phyloP scores from a whole-genome alignment of 345 rosid species.

The Populus ilicifolia region DNA sequence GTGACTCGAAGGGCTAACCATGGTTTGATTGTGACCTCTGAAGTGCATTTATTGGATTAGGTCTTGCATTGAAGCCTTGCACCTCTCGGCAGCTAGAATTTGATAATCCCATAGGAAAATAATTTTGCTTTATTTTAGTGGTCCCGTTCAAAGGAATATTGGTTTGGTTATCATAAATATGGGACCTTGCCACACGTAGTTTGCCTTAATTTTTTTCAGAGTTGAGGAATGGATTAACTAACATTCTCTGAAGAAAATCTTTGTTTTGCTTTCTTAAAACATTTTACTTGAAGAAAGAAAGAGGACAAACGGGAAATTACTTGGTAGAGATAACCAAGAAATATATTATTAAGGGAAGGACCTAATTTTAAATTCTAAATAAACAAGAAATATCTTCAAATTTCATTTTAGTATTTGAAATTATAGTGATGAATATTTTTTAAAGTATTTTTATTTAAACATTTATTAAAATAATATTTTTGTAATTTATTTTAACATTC shows the following conservation, averaged over 20 bases:
- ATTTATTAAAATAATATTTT: too few species aligned
- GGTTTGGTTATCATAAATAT: not conserved
- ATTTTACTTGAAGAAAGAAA: not conserved
- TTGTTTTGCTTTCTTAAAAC: not conserved
- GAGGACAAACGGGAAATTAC: not conserved
- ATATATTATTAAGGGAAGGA: not conserved
- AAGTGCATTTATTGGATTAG: slow-evolving; percentile 25
- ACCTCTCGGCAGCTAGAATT: slow-evolving; percentile 19
- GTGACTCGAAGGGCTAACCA: not conserved
- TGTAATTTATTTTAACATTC: too few species aligned
- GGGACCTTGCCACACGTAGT: not conserved
- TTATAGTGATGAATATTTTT: accelerated
- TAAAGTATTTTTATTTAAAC: too few species aligned
- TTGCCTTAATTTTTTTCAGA: not conserved
- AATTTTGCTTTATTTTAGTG: not conserved
- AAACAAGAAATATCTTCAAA: slow-evolving; percentile 15
- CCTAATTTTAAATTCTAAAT: slow-evolving; percentile 23
- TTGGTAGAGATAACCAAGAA: not conserved
- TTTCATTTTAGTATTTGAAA: not conserved
- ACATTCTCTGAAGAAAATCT: not conserved
- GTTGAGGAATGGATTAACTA: not conserved
- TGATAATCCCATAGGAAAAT: not conserved
- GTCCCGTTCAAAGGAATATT: slow-evolving; percentile 10
- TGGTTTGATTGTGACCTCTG: slow-evolving; percentile 13
- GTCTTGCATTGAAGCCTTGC: slow-evolving; percentile 22